Base-by-base conservation (phyloP, 768 basidiomycete genomes). In the Gymnopilus junonius region DNA sequence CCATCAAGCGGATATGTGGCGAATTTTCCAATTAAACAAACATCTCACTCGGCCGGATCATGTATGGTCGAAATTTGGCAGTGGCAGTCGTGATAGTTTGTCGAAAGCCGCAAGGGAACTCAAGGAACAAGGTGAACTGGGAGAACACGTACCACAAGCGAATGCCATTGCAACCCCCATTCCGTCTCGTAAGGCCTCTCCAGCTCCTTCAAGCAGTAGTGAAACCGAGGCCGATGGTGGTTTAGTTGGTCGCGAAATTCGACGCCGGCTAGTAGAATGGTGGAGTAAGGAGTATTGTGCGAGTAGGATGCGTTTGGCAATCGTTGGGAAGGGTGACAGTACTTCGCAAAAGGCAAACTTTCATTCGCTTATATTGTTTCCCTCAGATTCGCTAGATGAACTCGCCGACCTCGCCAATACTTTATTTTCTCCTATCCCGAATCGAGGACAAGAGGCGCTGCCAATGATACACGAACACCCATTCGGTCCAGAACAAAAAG, bases 1-100 rank as follows among this genome's bases (percentile, higher is more conserved):
- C 73, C 86, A 92, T 50, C 96, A 97, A 73, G 79, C 83, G 2
- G 95, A 98, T 71, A 80, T 89, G 70, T 96, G 95, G 92, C 87
- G 97, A n/a, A 87, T 96, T 61, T 99, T 92, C 76, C 97, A 99
- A 74, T 77, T 98, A 25, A 93, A 92, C 76, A 99, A 99, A 75
- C 84, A 90, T 68, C 85, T 97, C 53, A 90, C 88, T 60, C 88
- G 87, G 67, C 80, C 81, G 2, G 92, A 89, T 5, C 95, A 97
- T 74, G 85, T 86, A 3, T 98, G 94, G 90, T 85, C 83, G 63
- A 98, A 97, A 72, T 98, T 98, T 71, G 95, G 96, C 2, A 94
- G 88, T 20, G 95, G 95, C 6, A 92, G 92, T 75, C 84, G 86
- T 50, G 87, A 87, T 34, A 94, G 88, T 68, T 80, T 93, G 71